A percentile compares a stretch with the other conserved stretches of the same genome.
phyloP scores from a whole-genome alignment of 1,139 yeast genomes.

The Suhomyces bribrorum region DNA sequence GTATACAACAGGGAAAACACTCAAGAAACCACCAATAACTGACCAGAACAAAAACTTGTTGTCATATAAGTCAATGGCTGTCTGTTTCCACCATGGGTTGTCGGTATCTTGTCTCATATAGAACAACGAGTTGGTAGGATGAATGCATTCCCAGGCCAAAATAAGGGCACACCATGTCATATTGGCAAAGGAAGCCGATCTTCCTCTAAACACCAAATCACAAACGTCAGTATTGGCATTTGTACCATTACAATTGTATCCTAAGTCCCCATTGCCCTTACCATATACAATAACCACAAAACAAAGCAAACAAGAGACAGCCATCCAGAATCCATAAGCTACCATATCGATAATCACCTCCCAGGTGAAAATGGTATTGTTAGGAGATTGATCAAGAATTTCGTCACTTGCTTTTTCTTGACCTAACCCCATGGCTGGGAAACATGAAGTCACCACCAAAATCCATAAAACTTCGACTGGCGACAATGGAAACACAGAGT shows the following conservation, averaged over 20 bases:
- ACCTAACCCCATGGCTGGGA: slow-evolving; percentile 45
- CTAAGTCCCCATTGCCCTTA: slow-evolving; percentile 34
- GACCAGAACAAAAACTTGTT: slow-evolving; percentile 32
- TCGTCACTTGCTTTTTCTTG: slow-evolving; percentile 36
- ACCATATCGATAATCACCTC: slow-evolving; percentile 36
- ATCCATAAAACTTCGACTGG: slow-evolving; percentile 43
- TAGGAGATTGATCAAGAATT: slow-evolving; percentile 33
- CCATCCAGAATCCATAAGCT: slow-evolving; percentile 41
- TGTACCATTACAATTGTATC: slow-evolving; percentile 28
- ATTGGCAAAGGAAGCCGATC: slow-evolving; percentile 28
- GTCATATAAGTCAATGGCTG: slow-evolving; percentile 25
- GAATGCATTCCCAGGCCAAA: slow-evolving; percentile 32
- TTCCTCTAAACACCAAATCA: slow-evolving; percentile 26
- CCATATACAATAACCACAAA: slow-evolving; percentile 35
- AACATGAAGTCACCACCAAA: slow-evolving; percentile 39
- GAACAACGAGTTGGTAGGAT: slow-evolving; percentile 26
- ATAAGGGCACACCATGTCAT: slow-evolving; percentile 35
- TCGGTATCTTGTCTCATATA: slow-evolving; percentile 30
- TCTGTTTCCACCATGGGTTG: slow-evolving; percentile 29
- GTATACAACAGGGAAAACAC: slow-evolving; percentile 31
- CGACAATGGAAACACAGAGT: slow-evolving; percentile 37
- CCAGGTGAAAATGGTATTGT: slow-evolving; percentile 32
- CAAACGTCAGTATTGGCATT: slow-evolving; percentile 17
- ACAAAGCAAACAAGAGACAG: slow-evolving; percentile 32
- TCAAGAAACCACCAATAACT: slow-evolving; percentile 24